Conservation (phyloP, 345 rosid genomes). For the Trapa bicornis region DNA sequence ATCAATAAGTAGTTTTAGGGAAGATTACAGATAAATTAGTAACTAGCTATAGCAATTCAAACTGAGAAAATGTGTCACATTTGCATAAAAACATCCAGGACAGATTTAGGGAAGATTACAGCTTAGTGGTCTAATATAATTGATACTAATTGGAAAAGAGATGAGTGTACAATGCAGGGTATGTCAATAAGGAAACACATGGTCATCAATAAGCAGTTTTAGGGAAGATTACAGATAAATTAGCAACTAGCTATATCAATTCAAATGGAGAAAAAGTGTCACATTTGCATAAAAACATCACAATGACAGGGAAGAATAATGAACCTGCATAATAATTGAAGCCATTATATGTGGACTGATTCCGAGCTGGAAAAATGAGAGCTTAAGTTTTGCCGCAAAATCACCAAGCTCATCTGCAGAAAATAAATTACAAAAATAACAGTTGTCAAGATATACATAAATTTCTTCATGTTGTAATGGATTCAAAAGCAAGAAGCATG, state of each 20-base stretch:
- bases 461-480: background rate
- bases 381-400: constrained; percentile 63
- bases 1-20: background rate
- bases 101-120: too few relatives aligned
- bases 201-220: background rate
- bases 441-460: background rate
- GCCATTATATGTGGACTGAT: constrained; percentile 86
- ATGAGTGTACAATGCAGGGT: background rate
- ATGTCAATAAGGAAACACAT: background rate
- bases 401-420: constrained; percentile 79
- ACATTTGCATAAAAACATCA: background rate
- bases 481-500: background rate
- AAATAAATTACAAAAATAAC: constrained; percentile 3
- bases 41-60: background rate
- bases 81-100: background rate
- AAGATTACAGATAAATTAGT: background rate
- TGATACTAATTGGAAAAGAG: background rate
- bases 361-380: constrained; percentile 92
- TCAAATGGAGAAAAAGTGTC: background rate
- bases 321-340: constrained; percentile 86
- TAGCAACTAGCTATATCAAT: background rate
- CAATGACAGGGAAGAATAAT: background rate
- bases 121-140: background rate
- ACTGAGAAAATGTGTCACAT: background rate
- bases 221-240: background rate